These are phyloP conservation scores for Endogone sp. DNA, from an alignment of 192 early-diverging fungal species.

Conservation along the genomic window DNA sequence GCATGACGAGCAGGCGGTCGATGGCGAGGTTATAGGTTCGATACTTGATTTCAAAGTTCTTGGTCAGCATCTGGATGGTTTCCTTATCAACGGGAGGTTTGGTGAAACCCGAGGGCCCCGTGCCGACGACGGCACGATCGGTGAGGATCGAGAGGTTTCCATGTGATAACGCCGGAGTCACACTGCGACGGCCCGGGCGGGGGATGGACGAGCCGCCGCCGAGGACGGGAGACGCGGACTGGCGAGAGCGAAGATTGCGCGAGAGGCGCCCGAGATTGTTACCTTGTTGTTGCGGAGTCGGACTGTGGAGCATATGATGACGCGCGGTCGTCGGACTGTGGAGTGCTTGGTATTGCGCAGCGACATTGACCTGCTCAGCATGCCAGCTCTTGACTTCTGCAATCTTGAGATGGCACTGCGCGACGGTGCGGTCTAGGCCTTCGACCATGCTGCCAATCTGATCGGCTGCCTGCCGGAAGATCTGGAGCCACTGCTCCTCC, in stretches of 20 bases:
- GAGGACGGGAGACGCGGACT: neutral
- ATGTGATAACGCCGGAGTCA: neutral
- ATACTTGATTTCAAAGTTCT: constrained; percentile 53
- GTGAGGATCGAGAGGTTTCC: neutral
- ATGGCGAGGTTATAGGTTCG: constrained; percentile 53
- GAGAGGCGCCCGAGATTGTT: constrained; percentile 7
- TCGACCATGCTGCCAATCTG: constrained; percentile 58
- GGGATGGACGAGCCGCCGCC: neutral
- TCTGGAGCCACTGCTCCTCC: constrained; percentile 52
- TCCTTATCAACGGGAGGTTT: constrained; percentile 28
- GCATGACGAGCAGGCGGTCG: constrained; percentile 50
- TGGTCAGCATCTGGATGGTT: constrained; percentile 44
- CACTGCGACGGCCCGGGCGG: neutral
- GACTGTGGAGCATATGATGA: too few relatives aligned
- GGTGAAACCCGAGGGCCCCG: neutral
- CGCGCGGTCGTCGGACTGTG: too few relatives aligned
- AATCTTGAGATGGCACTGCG: constrained; percentile 33
- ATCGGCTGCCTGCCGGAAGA: constrained; percentile 48
- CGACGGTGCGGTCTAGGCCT: constrained; percentile 46
- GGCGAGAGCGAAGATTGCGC: constrained; percentile 9
- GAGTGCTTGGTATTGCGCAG: too few relatives aligned
- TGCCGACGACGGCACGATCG: neutral
- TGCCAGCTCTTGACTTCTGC: constrained; percentile 1
- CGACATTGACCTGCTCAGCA: neutral
- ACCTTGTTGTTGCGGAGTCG: too few relatives aligned